Conservation (phyloP, 2,329 filamentous ascomycete species). For the Fragosphaeria purpurea region DNA sequence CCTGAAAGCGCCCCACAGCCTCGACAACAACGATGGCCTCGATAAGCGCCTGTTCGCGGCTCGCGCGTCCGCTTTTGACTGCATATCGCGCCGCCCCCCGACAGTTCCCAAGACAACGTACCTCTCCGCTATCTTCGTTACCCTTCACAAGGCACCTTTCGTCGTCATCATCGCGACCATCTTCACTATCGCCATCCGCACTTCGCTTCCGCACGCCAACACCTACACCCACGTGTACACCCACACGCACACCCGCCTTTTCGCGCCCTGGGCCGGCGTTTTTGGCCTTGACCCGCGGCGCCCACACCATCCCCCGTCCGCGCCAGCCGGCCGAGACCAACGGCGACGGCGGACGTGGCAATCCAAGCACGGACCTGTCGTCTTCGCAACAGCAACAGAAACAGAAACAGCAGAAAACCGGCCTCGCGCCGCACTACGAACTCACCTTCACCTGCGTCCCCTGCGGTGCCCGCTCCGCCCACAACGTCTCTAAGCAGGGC, state of each 20-base stretch:
- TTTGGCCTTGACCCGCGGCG: neutral
- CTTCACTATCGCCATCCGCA: neutral
- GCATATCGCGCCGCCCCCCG: neutral
- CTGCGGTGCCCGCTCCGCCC: conserved; percentile 69
- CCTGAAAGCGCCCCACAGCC: neutral
- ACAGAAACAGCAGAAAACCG: conserved; percentile 11
- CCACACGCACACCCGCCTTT: too few relatives aligned
- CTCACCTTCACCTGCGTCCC: conserved; percentile 89
- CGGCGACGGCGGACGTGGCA: neutral
- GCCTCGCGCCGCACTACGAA: conserved; percentile 59
- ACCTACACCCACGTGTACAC: too few relatives aligned
- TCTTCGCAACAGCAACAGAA: too few relatives aligned
- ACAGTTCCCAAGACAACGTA: too few relatives aligned
- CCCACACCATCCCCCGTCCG: conserved; percentile 8
- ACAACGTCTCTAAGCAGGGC: conserved; percentile 84
- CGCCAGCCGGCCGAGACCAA: neutral
- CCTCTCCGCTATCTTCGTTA: too few relatives aligned
- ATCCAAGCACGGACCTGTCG: neutral
- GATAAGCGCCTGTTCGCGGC: neutral
- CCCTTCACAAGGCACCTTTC: too few relatives aligned
- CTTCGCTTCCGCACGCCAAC: too few relatives aligned
- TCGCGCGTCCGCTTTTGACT: neutral
- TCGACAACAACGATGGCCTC: neutral
- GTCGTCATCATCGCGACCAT: neutral
- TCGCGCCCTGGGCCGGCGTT: neutral